phyloP scores from a whole-genome alignment of 148 eudicot species.

The Rhododendron ferrugineum region DNA sequence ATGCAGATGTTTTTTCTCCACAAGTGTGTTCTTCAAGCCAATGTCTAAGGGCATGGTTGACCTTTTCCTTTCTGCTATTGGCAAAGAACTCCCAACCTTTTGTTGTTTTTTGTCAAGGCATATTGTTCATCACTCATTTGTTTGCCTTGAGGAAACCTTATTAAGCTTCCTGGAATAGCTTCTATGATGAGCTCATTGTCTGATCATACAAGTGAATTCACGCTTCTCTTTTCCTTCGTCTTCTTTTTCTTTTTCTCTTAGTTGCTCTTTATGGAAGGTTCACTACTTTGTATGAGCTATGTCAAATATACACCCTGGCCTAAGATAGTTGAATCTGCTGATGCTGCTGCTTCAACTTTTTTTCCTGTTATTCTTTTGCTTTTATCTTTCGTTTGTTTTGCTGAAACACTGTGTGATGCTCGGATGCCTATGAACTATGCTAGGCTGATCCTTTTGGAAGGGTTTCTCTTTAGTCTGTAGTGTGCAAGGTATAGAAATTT shows the following conservation, averaged over 20 bases:
- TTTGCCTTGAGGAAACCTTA: not conserved
- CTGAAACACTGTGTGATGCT: not conserved
- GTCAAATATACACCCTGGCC: not conserved
- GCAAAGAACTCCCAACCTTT: not conserved
- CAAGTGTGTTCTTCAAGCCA: not conserved
- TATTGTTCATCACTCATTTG: not conserved
- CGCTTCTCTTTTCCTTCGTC: not conserved
- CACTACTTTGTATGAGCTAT: not conserved
- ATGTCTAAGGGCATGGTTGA: not conserved
- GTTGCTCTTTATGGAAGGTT: not conserved
- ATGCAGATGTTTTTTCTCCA: not conserved
- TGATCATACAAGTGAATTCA: not conserved
- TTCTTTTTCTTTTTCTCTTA: not conserved
- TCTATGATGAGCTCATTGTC: not conserved
- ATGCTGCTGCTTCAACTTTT: not conserved
- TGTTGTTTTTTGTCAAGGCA: not conserved
- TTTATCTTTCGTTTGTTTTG: not conserved
- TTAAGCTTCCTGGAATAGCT: constrained; percentile 1
- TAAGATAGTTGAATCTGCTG: not conserved
- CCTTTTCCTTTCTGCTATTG: not conserved
- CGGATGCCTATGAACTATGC: not conserved
- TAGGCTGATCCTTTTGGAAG: not conserved
- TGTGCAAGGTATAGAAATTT: not conserved
- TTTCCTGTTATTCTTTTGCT: not conserved
- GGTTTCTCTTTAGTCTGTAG: not conserved